phyloP scores from a whole-genome alignment of 495 filamentous ascomycete genomes.

The Hyaloscypha bicolor region DNA sequence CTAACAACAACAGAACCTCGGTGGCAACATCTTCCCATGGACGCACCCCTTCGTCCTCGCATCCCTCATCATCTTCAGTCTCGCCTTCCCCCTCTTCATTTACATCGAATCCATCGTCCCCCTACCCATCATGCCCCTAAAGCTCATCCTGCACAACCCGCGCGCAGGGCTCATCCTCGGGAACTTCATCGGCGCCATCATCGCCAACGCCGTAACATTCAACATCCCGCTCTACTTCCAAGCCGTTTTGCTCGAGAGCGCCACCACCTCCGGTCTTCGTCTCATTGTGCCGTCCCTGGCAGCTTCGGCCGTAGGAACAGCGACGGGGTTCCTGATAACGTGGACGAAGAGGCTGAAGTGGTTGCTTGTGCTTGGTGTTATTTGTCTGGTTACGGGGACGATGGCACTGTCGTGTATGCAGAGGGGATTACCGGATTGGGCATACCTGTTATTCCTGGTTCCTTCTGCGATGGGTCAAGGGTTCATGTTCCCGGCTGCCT shows the following conservation, averaged over 20 bases:
- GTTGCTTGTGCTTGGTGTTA: conserved; percentile 59
- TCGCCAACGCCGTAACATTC: conserved; percentile 71
- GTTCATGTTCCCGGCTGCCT: conserved; percentile 63
- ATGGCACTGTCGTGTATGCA: conserved; percentile 48
- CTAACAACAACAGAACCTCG: conserved; percentile 57
- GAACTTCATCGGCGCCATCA: conserved; percentile 66
- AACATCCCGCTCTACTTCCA: conserved; percentile 83
- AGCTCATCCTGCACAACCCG: conserved; percentile 60
- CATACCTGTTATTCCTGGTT: conserved; percentile 65
- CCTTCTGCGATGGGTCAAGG: conserved; percentile 66
- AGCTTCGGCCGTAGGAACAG: conserved; percentile 59
- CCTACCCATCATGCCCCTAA: conserved; percentile 72
- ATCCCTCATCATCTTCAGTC: conserved; percentile 58
- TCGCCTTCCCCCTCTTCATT: conserved; percentile 61
- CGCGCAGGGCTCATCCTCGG: conserved; percentile 68
- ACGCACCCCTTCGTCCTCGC: conserved; percentile 67
- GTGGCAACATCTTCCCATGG: conserved; percentile 79
- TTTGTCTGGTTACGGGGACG: conserved; percentile 57
- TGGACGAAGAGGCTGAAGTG: conserved; percentile 64
- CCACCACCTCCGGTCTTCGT: conserved; percentile 71
- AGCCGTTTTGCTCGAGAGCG: conserved; percentile 70
- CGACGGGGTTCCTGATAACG: conserved; percentile 72
- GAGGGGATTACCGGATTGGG: conserved; percentile 53
- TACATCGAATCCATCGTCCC: conserved; percentile 61
- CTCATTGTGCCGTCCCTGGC: conserved; percentile 64